Evolutionary conservation across 2,329 filamentous ascomycete species (phyloP).

Genomic region (Fusarium cyanostomum): DNA sequence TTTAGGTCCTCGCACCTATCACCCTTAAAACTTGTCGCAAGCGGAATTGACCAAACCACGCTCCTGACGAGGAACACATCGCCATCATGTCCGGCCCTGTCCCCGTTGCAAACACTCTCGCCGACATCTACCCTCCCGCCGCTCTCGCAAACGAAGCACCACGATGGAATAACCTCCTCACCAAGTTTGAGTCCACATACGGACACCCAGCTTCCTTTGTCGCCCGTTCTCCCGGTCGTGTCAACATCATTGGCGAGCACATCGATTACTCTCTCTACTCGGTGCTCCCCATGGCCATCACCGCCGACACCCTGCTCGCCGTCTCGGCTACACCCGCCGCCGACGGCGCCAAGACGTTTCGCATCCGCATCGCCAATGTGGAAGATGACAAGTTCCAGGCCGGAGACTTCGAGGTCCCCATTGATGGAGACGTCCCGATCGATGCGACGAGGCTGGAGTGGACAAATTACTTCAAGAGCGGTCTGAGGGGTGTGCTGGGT

Average conservation of each 20-base stretch:
- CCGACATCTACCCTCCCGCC: conserved; percentile 84
- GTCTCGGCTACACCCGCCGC: conserved; percentile 67
- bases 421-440: conserved; percentile 74
- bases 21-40: not conserved
- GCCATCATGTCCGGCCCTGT: conserved; percentile 66
- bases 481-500: conserved; percentile 81
- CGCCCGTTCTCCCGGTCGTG: conserved; percentile 88
- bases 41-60: not conserved
- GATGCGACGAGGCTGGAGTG: conserved; percentile 89
- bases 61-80: not conserved
- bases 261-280: conserved; percentile 99
- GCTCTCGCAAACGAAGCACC: conserved; percentile 72
- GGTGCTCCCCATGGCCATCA: conserved; percentile 94
- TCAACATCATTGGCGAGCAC: conserved; percentile 99
- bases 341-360: conserved; percentile 63
- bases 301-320: conserved; percentile 88
- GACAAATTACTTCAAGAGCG: conserved; percentile 99
- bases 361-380: conserved; percentile 82
- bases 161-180: conserved; percentile 80
- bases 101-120: conserved; percentile 77
- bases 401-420: conserved; percentile 77
- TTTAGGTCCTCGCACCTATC: conserved; percentile 9
- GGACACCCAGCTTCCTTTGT: conserved; percentile 80
- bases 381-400: conserved; percentile 78
- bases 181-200: conserved; percentile 76